Base-by-base conservation (phyloP, 2,329 filamentous ascomycete genomes). In the Polytolypa hystricis region DNA sequence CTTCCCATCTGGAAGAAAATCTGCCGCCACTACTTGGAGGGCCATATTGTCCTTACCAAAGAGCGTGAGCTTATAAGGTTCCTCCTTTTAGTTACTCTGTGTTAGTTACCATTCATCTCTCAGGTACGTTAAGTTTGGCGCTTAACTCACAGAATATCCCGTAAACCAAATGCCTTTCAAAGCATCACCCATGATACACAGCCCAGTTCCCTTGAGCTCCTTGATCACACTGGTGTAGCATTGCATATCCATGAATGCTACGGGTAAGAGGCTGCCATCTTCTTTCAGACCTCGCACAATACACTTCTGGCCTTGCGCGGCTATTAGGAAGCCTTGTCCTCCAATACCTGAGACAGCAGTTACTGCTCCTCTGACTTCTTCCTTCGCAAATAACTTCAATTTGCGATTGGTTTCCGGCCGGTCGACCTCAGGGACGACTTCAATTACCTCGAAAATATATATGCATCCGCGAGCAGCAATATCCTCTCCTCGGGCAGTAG, bases 211-310 rank as follows among this genome's bases (percentile, higher is more conserved):
- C 3, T 78, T 77, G 12, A 98, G 70, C 50, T 85, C 84, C 53
- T 87, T 91, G 37, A 85, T 73, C n/a, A 81, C 77, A 2, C 79
- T 84, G 9, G 94, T 84, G 51, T 94, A 91, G 59, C 84, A 93
- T 62, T 84, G 91, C 78, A 95, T 93, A 53, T 98, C 91, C 70
- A 98, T 82, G 54, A 98, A 98, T 0, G 91, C 91, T 3, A 98
- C 89, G 0, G 91, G 91, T 1, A 96, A 69, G 35, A 96, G 71
- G 1, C 83, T 86, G 1, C 87, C 85, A 54, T 98, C 91, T 58
- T 98, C 91, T 57, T 95, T 95, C 3, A 98, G 70, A 27, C 91
- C 91, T 41, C 91, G 74, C 1, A 98, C 86, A 82, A 98, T 93
- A 57, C 86, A 89, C 61, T 98, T 98, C 53, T 95, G 87, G 1